These are phyloP conservation scores for Neofusicoccum parvum DNA, from an alignment of 2,329 filamentous ascomycete species.

Conservation along the genomic window DNA sequence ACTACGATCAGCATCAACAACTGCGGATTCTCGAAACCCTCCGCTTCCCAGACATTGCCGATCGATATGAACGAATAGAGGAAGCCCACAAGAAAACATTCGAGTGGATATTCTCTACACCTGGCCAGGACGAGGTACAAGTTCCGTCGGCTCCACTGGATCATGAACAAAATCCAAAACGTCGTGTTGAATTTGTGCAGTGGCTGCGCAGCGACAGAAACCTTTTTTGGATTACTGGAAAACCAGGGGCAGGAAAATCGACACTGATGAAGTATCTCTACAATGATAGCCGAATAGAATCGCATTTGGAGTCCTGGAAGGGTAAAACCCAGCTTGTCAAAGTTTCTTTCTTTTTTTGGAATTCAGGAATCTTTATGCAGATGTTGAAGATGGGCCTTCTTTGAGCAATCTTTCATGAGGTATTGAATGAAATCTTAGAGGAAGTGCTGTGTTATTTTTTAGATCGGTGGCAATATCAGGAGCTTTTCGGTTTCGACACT, in stretches of 20 bases:
- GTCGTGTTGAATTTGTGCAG: slow-evolving; percentile 20
- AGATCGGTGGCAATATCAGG: background rate
- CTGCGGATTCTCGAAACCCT: background rate
- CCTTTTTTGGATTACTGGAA: slow-evolving; percentile 44
- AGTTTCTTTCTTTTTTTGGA: slow-evolving; percentile 18
- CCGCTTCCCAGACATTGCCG: background rate
- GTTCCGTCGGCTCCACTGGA: too few relatives aligned
- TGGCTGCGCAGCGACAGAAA: slow-evolving; percentile 24
- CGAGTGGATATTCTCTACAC: slow-evolving; percentile 19
- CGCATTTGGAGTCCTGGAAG: background rate
- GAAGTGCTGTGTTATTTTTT: background rate
- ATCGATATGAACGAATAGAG: slow-evolving; percentile 9
- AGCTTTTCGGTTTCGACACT: background rate
- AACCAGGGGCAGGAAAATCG: slow-evolving; percentile 51
- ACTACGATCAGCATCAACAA: background rate
- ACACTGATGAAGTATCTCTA: slow-evolving; percentile 43
- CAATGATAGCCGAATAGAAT: slow-evolving; percentile 7
- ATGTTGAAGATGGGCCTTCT: slow-evolving; percentile 5
- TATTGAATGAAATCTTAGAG: background rate
- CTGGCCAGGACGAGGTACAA: too few relatives aligned
- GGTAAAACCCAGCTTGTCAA: background rate
- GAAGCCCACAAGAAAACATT: slow-evolving; percentile 19
- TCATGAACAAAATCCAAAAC: background rate
- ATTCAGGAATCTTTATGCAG: slow-evolving; percentile 11
- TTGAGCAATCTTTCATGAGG: slow-evolving; percentile 4